Evolutionary conservation across 2,329 filamentous ascomycete genomes (phyloP), one percentile per base, ranked within the genome.

Genomic region (Hypoxylon sp.): DNA sequence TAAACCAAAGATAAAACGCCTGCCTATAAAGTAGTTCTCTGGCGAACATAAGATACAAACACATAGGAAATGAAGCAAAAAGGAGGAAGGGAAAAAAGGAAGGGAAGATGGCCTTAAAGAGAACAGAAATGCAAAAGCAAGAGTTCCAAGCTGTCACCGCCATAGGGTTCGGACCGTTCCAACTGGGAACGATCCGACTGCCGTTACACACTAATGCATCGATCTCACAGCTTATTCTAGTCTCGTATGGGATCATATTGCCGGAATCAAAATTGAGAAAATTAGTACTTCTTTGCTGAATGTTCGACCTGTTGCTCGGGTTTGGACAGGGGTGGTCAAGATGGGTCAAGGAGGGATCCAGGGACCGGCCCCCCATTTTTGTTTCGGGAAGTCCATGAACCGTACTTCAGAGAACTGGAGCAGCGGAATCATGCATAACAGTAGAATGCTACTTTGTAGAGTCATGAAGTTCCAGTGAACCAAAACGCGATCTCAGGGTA

Each of bases 61-160:
- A 12, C 20, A 30, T 11, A 45, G n/a, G 46, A 45, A 48, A 32
- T 38, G 40, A 61, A 52, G 38, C 22, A 16, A 33, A 50, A 52
- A 38, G 36, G 11, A 20, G 33, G 52, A 57, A n/a, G 1, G 38
- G 40, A 45, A 50, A 36, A 20, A 16, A 28, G 40, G n/a, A n/a
- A 18, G 7, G 7, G 20, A 46, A 32, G 30, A 42, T 14, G 14
- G 2, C 20, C 44, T 28, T 30, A n/a, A n/a, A 26, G 42, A 30
- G 16, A 59, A 42, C 18, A 32, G 11, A n/a, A 26, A 16, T 55
- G 8, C 7, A 56, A 57, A 65, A 54, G 56, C 51, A 61, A 44
- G n/a, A 40, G 49, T 59, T 59, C 59, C 50, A 62, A 59, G 36
- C 33, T 48, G 58, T 59, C 54, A 52, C 63, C 58, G 58, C 58